Percentiles rank a stretch among this genome's conserved stretches.
Evolutionary conservation across 176 grass and related monocot species (phyloP).

Genomic region (Zea luxurians): DNA sequence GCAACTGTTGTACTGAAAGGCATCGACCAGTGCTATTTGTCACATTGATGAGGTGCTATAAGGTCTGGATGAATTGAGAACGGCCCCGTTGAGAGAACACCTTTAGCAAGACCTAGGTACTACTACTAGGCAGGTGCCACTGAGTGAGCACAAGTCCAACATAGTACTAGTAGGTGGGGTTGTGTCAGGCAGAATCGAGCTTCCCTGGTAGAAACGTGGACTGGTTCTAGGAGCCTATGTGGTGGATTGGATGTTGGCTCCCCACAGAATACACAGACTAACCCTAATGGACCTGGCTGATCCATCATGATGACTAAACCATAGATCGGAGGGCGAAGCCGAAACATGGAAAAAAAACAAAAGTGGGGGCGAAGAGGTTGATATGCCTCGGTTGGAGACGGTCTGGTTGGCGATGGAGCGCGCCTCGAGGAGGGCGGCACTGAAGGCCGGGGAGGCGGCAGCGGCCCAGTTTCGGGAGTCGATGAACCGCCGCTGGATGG

Average conservation of each 20-base stretch:
- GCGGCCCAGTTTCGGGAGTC: slow-evolving; percentile 24
- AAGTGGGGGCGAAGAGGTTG: neutral
- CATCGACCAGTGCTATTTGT: neutral
- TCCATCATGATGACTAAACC: neutral
- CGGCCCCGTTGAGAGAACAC: neutral
- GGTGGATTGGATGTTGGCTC: neutral
- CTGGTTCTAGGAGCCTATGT: neutral
- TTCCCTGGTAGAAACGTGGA: neutral
- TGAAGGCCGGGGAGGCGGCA: slow-evolving; percentile 48
- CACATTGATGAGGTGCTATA: neutral
- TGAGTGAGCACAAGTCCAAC: neutral
- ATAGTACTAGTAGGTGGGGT: neutral
- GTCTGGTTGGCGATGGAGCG: slow-evolving; percentile 49
- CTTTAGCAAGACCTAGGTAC: neutral
- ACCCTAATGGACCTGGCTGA: too few relatives aligned
- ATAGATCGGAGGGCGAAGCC: neutral
- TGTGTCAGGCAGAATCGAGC: neutral
- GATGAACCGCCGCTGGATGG: slow-evolving; percentile 40
- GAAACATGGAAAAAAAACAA: neutral
- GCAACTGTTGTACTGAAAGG: neutral
- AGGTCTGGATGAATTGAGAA: neutral
- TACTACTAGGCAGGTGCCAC: neutral
- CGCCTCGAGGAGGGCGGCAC: slow-evolving; percentile 52
- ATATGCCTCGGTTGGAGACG: slow-evolving; percentile 55
- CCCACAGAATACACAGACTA: neutral